A percentile compares a stretch with the other conserved stretches of the same genome.
Evolutionary conservation across 192 early-diverging fungal genomes (phyloP).

Genomic region (Coemansia sp.): DNA sequence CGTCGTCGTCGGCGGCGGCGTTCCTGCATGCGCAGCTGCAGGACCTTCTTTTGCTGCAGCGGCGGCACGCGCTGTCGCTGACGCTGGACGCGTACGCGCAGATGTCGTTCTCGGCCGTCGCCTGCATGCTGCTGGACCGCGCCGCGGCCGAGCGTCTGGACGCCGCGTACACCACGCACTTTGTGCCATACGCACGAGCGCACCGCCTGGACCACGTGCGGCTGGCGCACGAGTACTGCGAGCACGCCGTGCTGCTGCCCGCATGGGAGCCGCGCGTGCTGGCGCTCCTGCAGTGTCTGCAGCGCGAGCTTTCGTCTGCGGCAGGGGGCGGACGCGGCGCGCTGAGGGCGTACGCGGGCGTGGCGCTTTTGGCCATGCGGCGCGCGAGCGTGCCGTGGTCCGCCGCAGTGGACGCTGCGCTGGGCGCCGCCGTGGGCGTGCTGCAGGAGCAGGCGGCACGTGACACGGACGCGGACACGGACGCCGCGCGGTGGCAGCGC

Average conservation of each 20-base stretch:
- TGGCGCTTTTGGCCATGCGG: constrained; percentile 64
- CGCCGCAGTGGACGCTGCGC: constrained; percentile 42
- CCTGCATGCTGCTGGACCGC: constrained; percentile 61
- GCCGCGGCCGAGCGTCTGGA: constrained; percentile 59
- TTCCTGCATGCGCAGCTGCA: constrained; percentile 52
- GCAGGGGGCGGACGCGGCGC: not conserved
- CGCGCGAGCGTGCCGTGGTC: constrained; percentile 67
- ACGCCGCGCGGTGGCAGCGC: constrained; percentile 11
- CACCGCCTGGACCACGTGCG: constrained; percentile 55
- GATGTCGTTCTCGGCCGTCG: constrained; percentile 42
- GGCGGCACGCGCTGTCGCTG: constrained; percentile 47
- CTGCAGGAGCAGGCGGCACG: constrained; percentile 9
- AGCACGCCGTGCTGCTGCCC: constrained; percentile 56
- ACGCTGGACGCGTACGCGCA: constrained; percentile 55
- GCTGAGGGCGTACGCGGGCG: constrained; percentile 22
- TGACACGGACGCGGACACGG: constrained; percentile 12
- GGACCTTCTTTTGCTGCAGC: constrained; percentile 58
- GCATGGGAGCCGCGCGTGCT: constrained; percentile 62
- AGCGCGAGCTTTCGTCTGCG: not conserved
- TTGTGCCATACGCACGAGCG: constrained; percentile 55
- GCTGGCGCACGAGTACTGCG: constrained; percentile 57
- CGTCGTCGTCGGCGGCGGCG: not conserved
- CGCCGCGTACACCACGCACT: constrained; percentile 55
- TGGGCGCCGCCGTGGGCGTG: constrained; percentile 8
- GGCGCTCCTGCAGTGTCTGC: constrained; percentile 48